Percentiles rank a stretch among this genome's conserved stretches.
phyloP scores from a whole-genome alignment of 148 eudicot species.

The Limonium bicolor region DNA sequence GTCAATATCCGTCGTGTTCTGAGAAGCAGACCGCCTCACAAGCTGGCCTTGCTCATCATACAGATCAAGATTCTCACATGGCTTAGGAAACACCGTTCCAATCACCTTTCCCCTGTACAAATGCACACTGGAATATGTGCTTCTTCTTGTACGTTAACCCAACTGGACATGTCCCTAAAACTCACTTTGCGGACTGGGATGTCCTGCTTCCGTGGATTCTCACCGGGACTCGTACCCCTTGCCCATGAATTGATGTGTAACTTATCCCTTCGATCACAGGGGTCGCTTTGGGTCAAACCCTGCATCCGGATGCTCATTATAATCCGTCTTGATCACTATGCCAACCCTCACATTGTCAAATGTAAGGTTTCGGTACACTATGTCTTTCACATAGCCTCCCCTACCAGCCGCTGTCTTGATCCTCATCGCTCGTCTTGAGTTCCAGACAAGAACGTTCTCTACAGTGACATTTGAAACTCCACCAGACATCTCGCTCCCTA shows the following conservation, averaged over 20 bases:
- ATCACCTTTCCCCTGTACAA: conserved; percentile 65
- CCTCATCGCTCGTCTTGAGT: conserved; percentile 74
- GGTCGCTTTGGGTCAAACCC: conserved; percentile 60
- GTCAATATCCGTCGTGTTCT: conserved; percentile 65
- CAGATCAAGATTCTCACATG: conserved; percentile 84
- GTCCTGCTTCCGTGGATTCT: conserved; percentile 75
- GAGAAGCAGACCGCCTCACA: conserved; percentile 38
- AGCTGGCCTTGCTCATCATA: conserved; percentile 60
- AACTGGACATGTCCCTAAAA: conserved; percentile 74
- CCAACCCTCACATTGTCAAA: conserved; percentile 69
- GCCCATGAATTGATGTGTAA: conserved; percentile 58
- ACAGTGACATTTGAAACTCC: conserved; percentile 83
- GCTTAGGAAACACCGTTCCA: conserved; percentile 65
- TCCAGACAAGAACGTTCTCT: conserved; percentile 58
- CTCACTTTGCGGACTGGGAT: conserved; percentile 56
- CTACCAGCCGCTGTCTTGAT: conserved; percentile 88
- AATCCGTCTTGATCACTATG: conserved; percentile 76
- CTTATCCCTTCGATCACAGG: conserved; percentile 47
- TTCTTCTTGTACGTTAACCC: conserved; percentile 75
- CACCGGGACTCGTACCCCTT: conserved; percentile 80
- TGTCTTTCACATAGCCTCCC: conserved; percentile 66
- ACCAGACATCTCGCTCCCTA: conserved; percentile 99
- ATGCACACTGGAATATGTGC: conserved; percentile 78
- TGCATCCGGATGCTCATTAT: conserved; percentile 84
- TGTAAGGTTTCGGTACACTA: conserved; percentile 59